Conservation (phyloP, 1,284 basidiomycete genomes). For the Irpex rosettiformis region DNA sequence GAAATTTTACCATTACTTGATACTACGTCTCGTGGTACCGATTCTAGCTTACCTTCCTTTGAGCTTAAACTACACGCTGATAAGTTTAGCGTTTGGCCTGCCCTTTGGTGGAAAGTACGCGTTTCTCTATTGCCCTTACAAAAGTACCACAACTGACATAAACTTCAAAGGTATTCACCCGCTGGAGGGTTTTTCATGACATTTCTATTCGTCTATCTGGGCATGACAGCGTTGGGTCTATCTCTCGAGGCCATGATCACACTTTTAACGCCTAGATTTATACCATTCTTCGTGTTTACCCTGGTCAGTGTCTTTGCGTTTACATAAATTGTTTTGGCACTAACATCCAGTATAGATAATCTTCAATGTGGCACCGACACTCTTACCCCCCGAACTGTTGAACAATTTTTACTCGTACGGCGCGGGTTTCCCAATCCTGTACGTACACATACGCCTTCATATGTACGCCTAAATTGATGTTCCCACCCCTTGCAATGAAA, state of each 20-base stretch:
- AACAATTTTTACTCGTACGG: slow-evolving; percentile 38
- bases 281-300: slow-evolving; percentile 33
- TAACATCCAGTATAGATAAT: slow-evolving; percentile 31
- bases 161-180: slow-evolving; percentile 30
- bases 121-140: slow-evolving; percentile 17
- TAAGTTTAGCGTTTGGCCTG: slow-evolving; percentile 41
- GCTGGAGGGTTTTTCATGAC: slow-evolving; percentile 43
- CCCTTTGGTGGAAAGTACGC: slow-evolving; percentile 35
- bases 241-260: slow-evolving; percentile 39
- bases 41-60: slow-evolving; percentile 38
- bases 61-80: slow-evolving; percentile 41
- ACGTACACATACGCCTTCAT: slow-evolving; percentile 16
- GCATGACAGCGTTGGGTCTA: slow-evolving; percentile 34
- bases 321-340: neutral
- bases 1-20: slow-evolving; percentile 34
- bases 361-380: slow-evolving; percentile 39
- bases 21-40: slow-evolving; percentile 36
- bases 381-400: slow-evolving; percentile 43
- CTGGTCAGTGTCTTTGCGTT: slow-evolving; percentile 17
- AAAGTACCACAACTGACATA: neutral
- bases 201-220: slow-evolving; percentile 35
- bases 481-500: neutral
- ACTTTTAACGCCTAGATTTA: slow-evolving; percentile 27
- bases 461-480: neutral
- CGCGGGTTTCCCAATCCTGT: slow-evolving; percentile 44